Evolutionary conservation across 768 basidiomycete genomes (phyloP).

Genomic region (Amanita phalloides): DNA sequence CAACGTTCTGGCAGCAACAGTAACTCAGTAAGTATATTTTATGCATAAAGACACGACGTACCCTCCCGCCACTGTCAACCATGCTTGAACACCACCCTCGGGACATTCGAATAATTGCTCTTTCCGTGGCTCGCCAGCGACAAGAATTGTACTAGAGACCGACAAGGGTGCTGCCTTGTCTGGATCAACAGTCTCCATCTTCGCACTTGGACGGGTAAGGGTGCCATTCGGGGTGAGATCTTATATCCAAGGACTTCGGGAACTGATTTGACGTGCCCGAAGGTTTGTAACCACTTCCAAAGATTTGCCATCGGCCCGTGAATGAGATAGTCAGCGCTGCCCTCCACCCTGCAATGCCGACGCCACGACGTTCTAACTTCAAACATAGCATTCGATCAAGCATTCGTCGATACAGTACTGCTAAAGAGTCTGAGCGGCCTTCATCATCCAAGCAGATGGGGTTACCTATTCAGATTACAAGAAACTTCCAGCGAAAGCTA

Average conservation of each 20-base stretch:
- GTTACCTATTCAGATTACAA: too few relatives aligned
- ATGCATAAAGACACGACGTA: not conserved
- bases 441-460: too few relatives aligned
- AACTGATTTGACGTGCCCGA: not conserved
- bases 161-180: not conserved
- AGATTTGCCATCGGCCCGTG: too few relatives aligned
- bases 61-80: conserved; percentile 3
- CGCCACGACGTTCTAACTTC: too few relatives aligned
- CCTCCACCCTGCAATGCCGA: too few relatives aligned
- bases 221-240: not conserved
- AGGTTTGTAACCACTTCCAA: not conserved
- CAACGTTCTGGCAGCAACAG: not conserved
- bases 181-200: not conserved
- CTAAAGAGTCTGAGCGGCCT: too few relatives aligned
- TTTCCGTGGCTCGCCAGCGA: not conserved
- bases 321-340: too few relatives aligned
- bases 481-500: too few relatives aligned
- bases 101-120: not conserved
- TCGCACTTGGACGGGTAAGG: not conserved
- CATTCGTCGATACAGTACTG: too few relatives aligned
- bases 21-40: not conserved
- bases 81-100: conserved; percentile 2
- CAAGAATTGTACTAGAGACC: not conserved
- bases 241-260: conserved; percentile 1
- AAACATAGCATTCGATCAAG: too few relatives aligned